These are phyloP conservation scores for Cladosporium colombiae DNA, from an alignment of 2,329 filamentous ascomycete genomes.

Conservation along the genomic window DNA sequence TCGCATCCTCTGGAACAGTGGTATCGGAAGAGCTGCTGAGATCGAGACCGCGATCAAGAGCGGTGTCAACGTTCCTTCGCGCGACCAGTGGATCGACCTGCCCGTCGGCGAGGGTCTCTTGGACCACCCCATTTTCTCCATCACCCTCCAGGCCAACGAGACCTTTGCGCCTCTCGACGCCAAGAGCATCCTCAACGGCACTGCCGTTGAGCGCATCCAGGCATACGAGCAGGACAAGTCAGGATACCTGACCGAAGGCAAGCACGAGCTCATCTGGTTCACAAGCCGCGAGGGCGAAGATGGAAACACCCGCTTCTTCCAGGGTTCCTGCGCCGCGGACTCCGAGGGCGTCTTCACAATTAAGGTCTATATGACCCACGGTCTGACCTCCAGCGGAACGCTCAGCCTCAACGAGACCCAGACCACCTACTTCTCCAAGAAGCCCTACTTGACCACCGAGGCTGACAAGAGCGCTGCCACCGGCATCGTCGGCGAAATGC, in stretches of 20 bases:
- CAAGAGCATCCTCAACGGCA: conserved; percentile 42
- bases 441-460: conserved; percentile 61
- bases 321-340: conserved; percentile 64
- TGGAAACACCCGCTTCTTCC: conserved; percentile 62
- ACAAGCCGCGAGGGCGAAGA: conserved; percentile 60
- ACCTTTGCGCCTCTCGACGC: conserved; percentile 50
- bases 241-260: conserved; percentile 64
- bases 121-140: conserved; percentile 54
- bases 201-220: conserved; percentile 45
- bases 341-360: conserved; percentile 58
- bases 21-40: conserved; percentile 62
- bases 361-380: conserved; percentile 62
- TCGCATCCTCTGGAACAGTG: conserved; percentile 68
- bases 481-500: conserved; percentile 61
- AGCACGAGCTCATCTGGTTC: conserved; percentile 65
- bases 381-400: conserved; percentile 60
- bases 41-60: conserved; percentile 47
- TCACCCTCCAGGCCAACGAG: conserved; percentile 57
- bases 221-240: conserved; percentile 54
- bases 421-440: conserved; percentile 59
- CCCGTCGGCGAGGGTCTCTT: conserved; percentile 60
- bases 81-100: conserved; percentile 52
- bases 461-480: conserved; percentile 63
- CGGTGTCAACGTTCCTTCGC: conserved; percentile 47
- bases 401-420: conserved; percentile 61